Evolutionary conservation across 1,284 basidiomycete genomes (phyloP), one percentile per base, ranked within the genome.

Genomic region (Malassezia sp.): DNA sequence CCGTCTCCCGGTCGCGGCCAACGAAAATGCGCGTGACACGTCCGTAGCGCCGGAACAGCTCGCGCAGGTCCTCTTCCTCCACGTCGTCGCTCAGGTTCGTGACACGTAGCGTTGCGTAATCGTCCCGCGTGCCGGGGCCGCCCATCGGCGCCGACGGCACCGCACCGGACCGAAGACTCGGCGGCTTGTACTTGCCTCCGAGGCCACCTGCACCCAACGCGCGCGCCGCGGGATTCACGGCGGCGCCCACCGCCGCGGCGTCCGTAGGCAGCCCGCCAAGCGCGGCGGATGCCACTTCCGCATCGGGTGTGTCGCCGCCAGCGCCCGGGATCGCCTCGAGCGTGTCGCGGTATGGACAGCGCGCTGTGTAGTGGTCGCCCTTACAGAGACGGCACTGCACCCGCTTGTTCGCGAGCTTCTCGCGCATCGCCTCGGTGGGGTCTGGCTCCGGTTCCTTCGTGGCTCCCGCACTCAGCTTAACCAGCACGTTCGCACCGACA

Each of bases 321-420:
- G 62, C 76, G 10, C 83, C 85, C 17, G 83, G 79, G 10, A 72
- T 70, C 35, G 87, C 79, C 35, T 75, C 76, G 33, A 79, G 72
- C 17, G 85, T 85, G 61, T 96, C 90, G 73, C 89, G 93, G 79
- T 93, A 93, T 10, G 93, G 93, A 78, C 93, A 97, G 72, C 90
- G 89, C 53, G 89, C 84, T 10, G 93, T 99, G 73, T 90, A 97
- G 75, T 97, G 93, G 60, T 85, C 85, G 47, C 91, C 91, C 71
- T 91, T 88, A 75, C 93, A 97, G 49, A 93, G 74, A 61, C 93
- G 80, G 77, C 91, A 99, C 42, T 79, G 75, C 55, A 99, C 86
- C 66, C 88, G 87, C 71, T 88, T 88, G 53, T 69, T 71, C 44
- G 73, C 79, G 22, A 85, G 79, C 59, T 80, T 79, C 23, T 72